These are phyloP conservation scores for Prosopis cineraria DNA, from an alignment of 306 rosid genomes.

Conservation along the genomic window DNA sequence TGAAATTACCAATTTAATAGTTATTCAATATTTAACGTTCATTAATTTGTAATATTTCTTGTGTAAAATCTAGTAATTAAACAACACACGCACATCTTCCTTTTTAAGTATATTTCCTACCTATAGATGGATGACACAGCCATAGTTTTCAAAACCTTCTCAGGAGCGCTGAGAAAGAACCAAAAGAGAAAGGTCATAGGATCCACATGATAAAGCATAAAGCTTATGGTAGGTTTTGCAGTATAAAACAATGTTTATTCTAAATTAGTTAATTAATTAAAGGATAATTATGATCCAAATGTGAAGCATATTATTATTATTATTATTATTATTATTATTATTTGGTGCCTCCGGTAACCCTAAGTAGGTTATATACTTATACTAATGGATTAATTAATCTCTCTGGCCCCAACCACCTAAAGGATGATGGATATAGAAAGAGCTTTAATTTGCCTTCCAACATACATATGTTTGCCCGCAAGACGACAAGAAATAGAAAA, in stretches of 20 bases:
- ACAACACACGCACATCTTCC: too few species aligned
- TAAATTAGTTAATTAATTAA: background rate
- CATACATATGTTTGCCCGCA: slow-evolving; percentile 7
- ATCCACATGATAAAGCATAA: slow-evolving; percentile 54
- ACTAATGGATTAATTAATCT: background rate
- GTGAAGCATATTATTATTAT: slow-evolving; percentile 36
- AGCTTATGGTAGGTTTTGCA: slow-evolving; percentile 36
- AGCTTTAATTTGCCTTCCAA: slow-evolving; percentile 35
- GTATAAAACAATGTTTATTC: slow-evolving; percentile 7
- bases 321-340: too few species aligned
- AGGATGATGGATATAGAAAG: slow-evolving; percentile 17
- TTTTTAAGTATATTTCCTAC: too few species aligned
- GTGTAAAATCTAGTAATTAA: too few species aligned
- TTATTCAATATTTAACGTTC: too few species aligned
- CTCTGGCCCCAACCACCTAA: slow-evolving; percentile 33
- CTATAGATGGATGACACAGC: background rate
- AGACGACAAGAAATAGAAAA: slow-evolving; percentile 7
- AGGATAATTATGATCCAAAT: background rate
- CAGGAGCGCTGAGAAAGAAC: slow-evolving; percentile 29
- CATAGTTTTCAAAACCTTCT: slow-evolving; percentile 31
- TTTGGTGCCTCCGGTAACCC: slow-evolving; percentile 34
- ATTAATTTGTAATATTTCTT: too few species aligned
- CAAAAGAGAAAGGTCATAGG: slow-evolving; percentile 59
- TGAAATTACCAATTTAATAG: too few species aligned
- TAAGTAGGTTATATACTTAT: background rate